Evolutionary conservation across 495 filamentous ascomycete species (phyloP), one percentile per base, ranked within the genome.

Genomic region (Daldinia bambusicola): DNA sequence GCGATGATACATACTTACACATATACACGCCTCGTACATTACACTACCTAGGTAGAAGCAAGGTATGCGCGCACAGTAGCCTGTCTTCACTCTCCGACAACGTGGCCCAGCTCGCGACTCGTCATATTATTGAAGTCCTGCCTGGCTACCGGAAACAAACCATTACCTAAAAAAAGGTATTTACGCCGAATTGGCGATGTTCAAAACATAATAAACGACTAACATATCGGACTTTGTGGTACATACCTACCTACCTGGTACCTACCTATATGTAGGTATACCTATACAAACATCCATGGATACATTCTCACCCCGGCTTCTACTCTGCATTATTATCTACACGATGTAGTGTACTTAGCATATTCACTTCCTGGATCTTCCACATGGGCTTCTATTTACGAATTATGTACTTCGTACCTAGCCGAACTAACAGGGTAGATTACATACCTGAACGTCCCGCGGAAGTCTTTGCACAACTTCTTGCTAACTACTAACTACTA

Each of bases 101-200:
- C 59, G 59, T 67, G 69, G 63, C 37, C 48, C 37, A 36, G 26
- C 36, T 66, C 36, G 50, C 53, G 56, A 51, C 58, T 22, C 41
- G 56, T 66, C 58, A 66, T 30, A 65, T 67, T 66, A 30, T 26
- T 38, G 6, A 34, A 36, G 43, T 32, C 65, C 40, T 36, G 62
- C 48, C 45, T 63, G 30, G 65, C 36, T 40, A 31, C 63, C 53
- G 63, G 63, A 55, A 71, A 71, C 69, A 71, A 60, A 34, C 53
- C 16, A 63, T 63, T 67, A 71, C 53, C 63, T 63, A 63, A 67
- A 59, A 71, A 58, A 45, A 67, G 52, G 9, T 48, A 43, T n/a
- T 48, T 71, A 5, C 37, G 18, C 63, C 69, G 63, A 72, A 51
- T 40, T 56, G 52, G 50, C 52, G 43, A 59, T 45, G 20, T n/a